Conservation (phyloP, 163 green algal species). For the Volvox carteri region DNA sequence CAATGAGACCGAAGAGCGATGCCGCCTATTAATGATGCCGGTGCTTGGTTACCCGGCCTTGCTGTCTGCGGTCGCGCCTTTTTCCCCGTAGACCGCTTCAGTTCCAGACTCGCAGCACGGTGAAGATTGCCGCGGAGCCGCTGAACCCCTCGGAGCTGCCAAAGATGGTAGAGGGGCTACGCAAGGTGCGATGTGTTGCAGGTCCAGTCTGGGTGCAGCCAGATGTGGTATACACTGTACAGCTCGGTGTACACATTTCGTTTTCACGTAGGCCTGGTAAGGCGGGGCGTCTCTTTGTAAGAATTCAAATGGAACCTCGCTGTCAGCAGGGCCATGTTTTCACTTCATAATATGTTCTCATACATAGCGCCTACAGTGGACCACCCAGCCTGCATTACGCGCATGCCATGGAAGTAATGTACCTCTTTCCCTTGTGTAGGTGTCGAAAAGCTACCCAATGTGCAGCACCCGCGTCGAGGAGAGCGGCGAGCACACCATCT, state of each 20-base stretch:
- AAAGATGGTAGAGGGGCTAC: slow-evolving; percentile 98
- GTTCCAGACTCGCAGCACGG: slow-evolving; percentile 85
- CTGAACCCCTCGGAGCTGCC: slow-evolving; percentile 97
- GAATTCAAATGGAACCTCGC: no score
- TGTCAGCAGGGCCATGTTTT: no score
- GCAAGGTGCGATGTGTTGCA: slow-evolving; percentile 74
- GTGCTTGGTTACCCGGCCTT: no score
- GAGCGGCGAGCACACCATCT: slow-evolving; percentile 97
- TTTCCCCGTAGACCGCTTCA: slow-evolving; percentile 73
- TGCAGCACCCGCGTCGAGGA: slow-evolving; percentile 96
- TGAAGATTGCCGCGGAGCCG: slow-evolving; percentile 98
- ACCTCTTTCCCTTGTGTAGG: background rate
- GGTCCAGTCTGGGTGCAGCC: no score
- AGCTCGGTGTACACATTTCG: no score
- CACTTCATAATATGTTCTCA: no score
- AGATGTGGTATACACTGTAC: no score
- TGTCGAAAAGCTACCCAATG: slow-evolving; percentile 92
- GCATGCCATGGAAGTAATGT: background rate
- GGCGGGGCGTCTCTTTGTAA: no score
- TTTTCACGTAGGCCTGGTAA: no score
- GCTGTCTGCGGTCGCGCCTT: background rate
- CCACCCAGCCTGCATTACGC: background rate
- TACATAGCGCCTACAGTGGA: no score
- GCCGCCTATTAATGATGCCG: no score
- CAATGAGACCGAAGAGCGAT: no score